A percentile compares a stretch with the other conserved stretches of the same genome.
phyloP scores from a whole-genome alignment of 345 rosid genomes.

The Firmiana major region DNA sequence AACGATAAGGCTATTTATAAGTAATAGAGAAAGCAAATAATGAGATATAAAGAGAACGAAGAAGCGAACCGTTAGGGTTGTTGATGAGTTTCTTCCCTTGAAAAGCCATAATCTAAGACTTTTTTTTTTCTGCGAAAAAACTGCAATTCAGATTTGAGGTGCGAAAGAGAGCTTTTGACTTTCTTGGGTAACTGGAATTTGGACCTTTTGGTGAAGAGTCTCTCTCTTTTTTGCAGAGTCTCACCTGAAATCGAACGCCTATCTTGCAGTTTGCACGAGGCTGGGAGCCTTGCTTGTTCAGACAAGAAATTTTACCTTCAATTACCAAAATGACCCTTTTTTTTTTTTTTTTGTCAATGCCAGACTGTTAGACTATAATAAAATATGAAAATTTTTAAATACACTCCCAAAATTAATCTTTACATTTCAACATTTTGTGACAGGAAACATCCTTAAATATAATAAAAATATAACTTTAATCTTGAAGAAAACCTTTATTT shows the following conservation, averaged over 20 bases:
- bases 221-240: background rate
- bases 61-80: slow-evolving; percentile 68
- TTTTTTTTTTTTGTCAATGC: too few species aligned
- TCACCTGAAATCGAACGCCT: background rate
- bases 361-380: too few species aligned
- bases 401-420: too few species aligned
- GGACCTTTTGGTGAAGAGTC: background rate
- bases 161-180: background rate
- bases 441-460: too few species aligned
- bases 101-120: slow-evolving; percentile 49
- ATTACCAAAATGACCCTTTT: background rate
- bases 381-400: too few species aligned
- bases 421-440: too few species aligned
- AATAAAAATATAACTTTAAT: too few species aligned
- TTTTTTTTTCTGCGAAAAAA: background rate
- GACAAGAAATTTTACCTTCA: background rate
- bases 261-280: background rate
- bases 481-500: too few species aligned
- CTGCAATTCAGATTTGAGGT: background rate
- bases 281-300: background rate
- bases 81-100: slow-evolving; percentile 90
- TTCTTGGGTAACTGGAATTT: background rate
- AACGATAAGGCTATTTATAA: background rate
- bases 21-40: background rate
- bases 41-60: background rate